Conservation (phyloP, 495 filamentous ascomycete species). For the Lentithecium fluviatile region DNA sequence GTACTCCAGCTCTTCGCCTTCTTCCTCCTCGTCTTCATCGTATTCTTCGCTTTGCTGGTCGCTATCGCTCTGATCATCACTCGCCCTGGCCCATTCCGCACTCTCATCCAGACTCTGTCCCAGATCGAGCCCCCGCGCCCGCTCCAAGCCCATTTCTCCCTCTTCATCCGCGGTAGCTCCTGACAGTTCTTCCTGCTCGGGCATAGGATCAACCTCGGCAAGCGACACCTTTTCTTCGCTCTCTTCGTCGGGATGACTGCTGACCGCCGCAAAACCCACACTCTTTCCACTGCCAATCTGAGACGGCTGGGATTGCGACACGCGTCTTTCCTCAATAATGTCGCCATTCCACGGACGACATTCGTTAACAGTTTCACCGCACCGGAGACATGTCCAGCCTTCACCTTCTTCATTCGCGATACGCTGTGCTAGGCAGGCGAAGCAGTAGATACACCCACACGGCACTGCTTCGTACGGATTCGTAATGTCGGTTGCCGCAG, state of each 20-base stretch:
- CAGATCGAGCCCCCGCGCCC: slow-evolving; percentile 18
- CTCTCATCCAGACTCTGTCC: slow-evolving; percentile 23
- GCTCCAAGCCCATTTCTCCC: slow-evolving; percentile 20
- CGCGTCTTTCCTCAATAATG: slow-evolving; percentile 48
- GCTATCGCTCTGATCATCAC: slow-evolving; percentile 31
- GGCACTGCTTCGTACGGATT: slow-evolving; percentile 93
- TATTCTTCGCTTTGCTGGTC: slow-evolving; percentile 41
- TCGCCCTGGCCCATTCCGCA: slow-evolving; percentile 32
- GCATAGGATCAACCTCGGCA: slow-evolving; percentile 40
- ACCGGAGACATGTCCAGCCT: slow-evolving; percentile 92
- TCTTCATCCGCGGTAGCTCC: slow-evolving; percentile 9
- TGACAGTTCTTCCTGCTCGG: slow-evolving; percentile 28
- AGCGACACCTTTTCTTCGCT: slow-evolving; percentile 29
- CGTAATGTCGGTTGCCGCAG: slow-evolving; percentile 89
- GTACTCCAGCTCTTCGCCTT: slow-evolving; percentile 25
- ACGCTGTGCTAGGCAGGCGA: slow-evolving; percentile 88
- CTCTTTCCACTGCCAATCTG: slow-evolving; percentile 32
- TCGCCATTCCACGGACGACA: slow-evolving; percentile 93
- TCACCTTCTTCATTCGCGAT: slow-evolving; percentile 93
- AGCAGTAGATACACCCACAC: slow-evolving; percentile 94
- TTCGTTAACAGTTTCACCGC: slow-evolving; percentile 79
- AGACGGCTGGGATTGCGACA: background rate
- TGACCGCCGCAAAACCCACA: slow-evolving; percentile 38
- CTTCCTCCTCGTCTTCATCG: slow-evolving; percentile 35
- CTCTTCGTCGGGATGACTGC: slow-evolving; percentile 16